Percentiles rank a stretch among this genome's conserved stretches.
phyloP scores from a whole-genome alignment of 2,329 filamentous ascomycete genomes.

The Incumbomyces delicatus region DNA sequence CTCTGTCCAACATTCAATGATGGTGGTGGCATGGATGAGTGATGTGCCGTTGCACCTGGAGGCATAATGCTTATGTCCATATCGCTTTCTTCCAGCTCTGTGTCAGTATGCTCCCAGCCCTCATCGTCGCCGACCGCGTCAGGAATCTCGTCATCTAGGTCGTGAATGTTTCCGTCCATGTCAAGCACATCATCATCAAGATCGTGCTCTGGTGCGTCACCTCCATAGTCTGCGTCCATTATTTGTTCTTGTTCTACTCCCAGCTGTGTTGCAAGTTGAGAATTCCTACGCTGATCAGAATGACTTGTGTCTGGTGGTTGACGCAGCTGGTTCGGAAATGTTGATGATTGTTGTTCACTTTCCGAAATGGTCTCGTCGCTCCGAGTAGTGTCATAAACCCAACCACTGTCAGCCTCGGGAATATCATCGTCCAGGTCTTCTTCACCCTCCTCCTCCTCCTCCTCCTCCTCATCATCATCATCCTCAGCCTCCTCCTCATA shows the following conservation, averaged over 20 bases:
- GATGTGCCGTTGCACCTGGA: slow-evolving; percentile 6
- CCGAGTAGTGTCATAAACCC: slow-evolving; percentile 18
- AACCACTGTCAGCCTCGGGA: slow-evolving; percentile 36
- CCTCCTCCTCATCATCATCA: slow-evolving; percentile 35
- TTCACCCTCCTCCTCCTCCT: slow-evolving; percentile 32
- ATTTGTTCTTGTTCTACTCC: slow-evolving; percentile 43
- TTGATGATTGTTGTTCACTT: slow-evolving; percentile 6
- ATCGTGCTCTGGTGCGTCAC: slow-evolving; percentile 13
- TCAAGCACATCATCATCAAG: slow-evolving; percentile 28
- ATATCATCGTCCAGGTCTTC: slow-evolving; percentile 37
- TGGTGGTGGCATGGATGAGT: slow-evolving; percentile 1
- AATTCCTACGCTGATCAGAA: background rate
- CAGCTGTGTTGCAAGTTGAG: slow-evolving; percentile 22
- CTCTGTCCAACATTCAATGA: background rate
- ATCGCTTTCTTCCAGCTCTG: slow-evolving; percentile 37
- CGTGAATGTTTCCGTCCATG: slow-evolving; percentile 26
- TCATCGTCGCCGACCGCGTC: slow-evolving; percentile 43
- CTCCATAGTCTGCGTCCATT: slow-evolving; percentile 22
- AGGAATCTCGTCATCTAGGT: slow-evolving; percentile 62
- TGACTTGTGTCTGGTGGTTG: slow-evolving; percentile 42
- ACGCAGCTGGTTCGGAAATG: slow-evolving; percentile 27
- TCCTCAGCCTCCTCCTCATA: slow-evolving; percentile 27
- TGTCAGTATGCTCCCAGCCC: slow-evolving; percentile 69
- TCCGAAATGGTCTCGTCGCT: slow-evolving; percentile 17
- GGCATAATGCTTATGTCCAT: slow-evolving; percentile 18